Conservation (phyloP, 345 rosid genomes). For the Gossypium ekmanianum region DNA sequence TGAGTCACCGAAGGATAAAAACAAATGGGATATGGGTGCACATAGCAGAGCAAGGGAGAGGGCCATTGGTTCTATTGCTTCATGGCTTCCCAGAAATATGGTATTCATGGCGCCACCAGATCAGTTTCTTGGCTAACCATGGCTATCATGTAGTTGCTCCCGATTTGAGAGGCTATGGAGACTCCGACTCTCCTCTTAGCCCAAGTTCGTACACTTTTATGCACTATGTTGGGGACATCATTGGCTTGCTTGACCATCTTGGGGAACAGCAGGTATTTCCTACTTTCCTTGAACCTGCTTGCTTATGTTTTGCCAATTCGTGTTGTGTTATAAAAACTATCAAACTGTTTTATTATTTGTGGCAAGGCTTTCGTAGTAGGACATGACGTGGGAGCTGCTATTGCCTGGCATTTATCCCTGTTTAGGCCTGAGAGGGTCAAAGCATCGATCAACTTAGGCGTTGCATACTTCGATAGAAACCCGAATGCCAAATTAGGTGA, state of each 20-base stretch:
- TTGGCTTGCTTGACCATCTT: constrained; percentile 51
- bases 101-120: constrained; percentile 79
- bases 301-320: background rate
- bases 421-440: constrained; percentile 56
- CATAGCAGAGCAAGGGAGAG: constrained; percentile 53
- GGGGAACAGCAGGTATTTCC: constrained; percentile 40
- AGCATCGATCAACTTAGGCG: constrained; percentile 42
- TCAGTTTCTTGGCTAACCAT: constrained; percentile 41
- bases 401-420: constrained; percentile 49
- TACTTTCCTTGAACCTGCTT: background rate
- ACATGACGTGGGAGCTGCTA: constrained; percentile 64
- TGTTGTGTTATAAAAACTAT: background rate
- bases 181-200: constrained; percentile 49
- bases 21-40: constrained; percentile 29
- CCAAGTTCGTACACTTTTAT: constrained; percentile 43
- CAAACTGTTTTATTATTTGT: background rate
- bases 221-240: constrained; percentile 52
- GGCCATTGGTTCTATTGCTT: constrained; percentile 53
- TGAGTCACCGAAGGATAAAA: constrained; percentile 15
- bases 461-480: constrained; percentile 41
- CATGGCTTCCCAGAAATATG: constrained; percentile 79
- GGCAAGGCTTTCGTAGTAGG: constrained; percentile 62
- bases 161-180: constrained; percentile 61
- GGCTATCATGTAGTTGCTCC: constrained; percentile 71
- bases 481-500: constrained; percentile 34